Percentiles rank a stretch among this genome's conserved stretches.
Conservation (phyloP, 148 eudicot species). For the Dysphania ambrosioides region DNA sequence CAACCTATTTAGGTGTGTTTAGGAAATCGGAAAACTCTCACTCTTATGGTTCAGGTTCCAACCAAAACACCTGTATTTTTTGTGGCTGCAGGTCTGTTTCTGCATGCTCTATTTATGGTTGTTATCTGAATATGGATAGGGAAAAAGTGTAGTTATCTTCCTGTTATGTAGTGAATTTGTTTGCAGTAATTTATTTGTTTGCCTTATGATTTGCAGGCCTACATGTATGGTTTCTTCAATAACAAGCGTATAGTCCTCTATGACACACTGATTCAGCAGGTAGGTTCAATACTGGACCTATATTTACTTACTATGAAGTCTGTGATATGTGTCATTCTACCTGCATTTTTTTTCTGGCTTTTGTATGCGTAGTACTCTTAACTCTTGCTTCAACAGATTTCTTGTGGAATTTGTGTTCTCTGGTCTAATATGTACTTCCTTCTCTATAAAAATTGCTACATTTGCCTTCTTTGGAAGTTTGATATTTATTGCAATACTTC, state of each 20-base stretch:
- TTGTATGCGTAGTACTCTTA: not conserved
- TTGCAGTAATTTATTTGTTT: not conserved
- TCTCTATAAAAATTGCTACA: not conserved
- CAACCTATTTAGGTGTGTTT: not conserved
- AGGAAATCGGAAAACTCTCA: too few species aligned
- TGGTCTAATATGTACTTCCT: not conserved
- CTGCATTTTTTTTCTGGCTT: not conserved
- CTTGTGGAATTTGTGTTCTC: not conserved
- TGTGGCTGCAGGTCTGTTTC: too few species aligned
- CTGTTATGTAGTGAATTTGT: not conserved
- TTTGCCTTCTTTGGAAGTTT: too few species aligned
- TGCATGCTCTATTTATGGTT: not conserved
- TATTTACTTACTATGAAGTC: not conserved
- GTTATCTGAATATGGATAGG: not conserved
- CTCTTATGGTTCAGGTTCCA: too few species aligned
- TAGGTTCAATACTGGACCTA: slow-evolving; percentile 25
- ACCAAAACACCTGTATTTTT: not conserved
- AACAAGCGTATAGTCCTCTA: slow-evolving; percentile 96
- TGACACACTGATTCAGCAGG: slow-evolving; percentile 97
- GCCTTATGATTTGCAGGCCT: slow-evolving; percentile 62
- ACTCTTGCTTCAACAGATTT: not conserved
- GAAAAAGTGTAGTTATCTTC: not conserved
- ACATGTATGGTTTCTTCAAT: slow-evolving; percentile 98
- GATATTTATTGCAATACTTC: too few species aligned
- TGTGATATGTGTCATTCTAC: not conserved